Percentiles rank a stretch among this genome's conserved stretches.
These are phyloP conservation scores for Cladophialophora bantiana DNA, from an alignment of 2,329 filamentous ascomycete species.

Conservation along the genomic window DNA sequence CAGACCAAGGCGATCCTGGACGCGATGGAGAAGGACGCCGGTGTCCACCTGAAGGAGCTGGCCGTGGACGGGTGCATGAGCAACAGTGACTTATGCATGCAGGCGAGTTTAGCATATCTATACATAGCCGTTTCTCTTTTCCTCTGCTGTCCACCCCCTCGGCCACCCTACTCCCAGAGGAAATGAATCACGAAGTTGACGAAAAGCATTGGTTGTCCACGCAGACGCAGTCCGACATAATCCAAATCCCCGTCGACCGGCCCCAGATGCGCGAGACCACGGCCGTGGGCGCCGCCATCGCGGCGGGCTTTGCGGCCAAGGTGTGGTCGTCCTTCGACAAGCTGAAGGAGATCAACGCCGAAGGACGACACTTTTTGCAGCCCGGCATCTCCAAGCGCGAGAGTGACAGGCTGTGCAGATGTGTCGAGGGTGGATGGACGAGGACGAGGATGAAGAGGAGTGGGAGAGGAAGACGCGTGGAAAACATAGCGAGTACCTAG, in stretches of 20 bases:
- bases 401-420: slow-evolving; percentile 72
- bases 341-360: slow-evolving; percentile 74
- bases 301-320: slow-evolving; percentile 79
- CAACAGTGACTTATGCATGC: slow-evolving; percentile 81
- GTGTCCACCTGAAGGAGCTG: slow-evolving; percentile 71
- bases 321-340: slow-evolving; percentile 80
- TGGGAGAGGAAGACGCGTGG: slow-evolving; percentile 16
- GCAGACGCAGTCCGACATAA: slow-evolving; percentile 77
- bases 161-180: too few relatives aligned
- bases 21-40: slow-evolving; percentile 80
- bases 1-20: slow-evolving; percentile 84
- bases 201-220: too few relatives aligned
- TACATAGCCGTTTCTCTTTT: neutral
- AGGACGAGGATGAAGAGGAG: slow-evolving; percentile 32
- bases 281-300: slow-evolving; percentile 84
- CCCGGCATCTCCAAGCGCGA: slow-evolving; percentile 67
- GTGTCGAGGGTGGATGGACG: slow-evolving; percentile 73
- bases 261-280: slow-evolving; percentile 88
- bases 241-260: slow-evolving; percentile 80
- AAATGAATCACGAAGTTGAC: too few relatives aligned
- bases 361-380: slow-evolving; percentile 72
- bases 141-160: neutral
- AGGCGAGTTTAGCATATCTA: slow-evolving; percentile 47
- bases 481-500: neutral
- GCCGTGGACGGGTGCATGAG: slow-evolving; percentile 82